These are phyloP conservation scores for Rhodosporidiobolus odoratus DNA, from an alignment of 768 basidiomycete species.

Conservation along the genomic window DNA sequence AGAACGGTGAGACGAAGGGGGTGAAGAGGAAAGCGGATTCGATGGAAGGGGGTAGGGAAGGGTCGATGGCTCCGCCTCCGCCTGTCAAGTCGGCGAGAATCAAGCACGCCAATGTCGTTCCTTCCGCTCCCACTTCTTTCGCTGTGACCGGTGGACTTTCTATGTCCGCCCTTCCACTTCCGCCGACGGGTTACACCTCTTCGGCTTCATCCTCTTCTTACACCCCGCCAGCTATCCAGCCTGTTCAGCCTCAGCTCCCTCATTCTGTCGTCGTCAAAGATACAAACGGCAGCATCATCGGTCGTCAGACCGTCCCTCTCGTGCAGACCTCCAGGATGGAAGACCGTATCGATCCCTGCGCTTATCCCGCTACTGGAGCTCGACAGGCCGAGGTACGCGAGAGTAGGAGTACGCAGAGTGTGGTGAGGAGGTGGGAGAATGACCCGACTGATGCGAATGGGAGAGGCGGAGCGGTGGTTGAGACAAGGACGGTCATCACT, in stretches of 20 bases:
- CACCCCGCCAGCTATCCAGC: background rate
- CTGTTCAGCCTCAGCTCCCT: background rate
- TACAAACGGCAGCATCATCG: slow-evolving; percentile 21
- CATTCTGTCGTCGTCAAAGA: background rate
- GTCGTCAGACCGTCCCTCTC: slow-evolving; percentile 8
- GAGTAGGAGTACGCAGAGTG: slow-evolving; percentile 10
- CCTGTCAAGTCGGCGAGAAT: slow-evolving; percentile 3
- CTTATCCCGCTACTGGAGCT: background rate
- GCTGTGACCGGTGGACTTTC: background rate
- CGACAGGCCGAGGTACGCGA: slow-evolving; percentile 13
- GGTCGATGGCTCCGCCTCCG: background rate
- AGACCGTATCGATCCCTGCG: slow-evolving; percentile 15
- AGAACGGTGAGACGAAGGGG: background rate
- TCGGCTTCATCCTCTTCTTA: background rate
- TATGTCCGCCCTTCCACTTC: background rate
- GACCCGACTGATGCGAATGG: background rate
- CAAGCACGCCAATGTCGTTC: slow-evolving; percentile 5
- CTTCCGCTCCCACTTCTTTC: background rate
- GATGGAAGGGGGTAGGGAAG: background rate
- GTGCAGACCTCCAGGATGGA: slow-evolving; percentile 1
- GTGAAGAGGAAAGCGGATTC: too few species aligned
- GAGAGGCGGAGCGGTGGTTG: slow-evolving; percentile 17
- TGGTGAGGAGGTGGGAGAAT: slow-evolving; percentile 24
- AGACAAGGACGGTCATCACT: slow-evolving; percentile 28
- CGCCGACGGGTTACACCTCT: too few species aligned